A percentile compares a stretch with the other conserved stretches of the same genome.
Conservation (phyloP, 495 filamentous ascomycete species). For the Apodospora peruviana region DNA sequence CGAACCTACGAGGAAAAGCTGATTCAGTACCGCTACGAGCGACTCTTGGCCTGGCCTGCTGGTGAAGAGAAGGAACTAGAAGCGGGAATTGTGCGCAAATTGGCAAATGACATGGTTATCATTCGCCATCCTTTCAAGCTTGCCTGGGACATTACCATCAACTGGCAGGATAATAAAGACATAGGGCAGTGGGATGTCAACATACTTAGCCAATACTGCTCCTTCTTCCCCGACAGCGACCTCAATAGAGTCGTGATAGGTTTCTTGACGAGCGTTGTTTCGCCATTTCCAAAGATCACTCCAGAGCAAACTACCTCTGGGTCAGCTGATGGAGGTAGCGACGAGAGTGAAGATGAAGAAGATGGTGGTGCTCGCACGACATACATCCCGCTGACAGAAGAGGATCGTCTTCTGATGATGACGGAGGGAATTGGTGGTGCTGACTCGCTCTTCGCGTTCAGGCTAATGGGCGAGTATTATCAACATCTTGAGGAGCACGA, state of each 20-base stretch:
- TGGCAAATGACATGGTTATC: constrained; percentile 88
- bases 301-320: constrained; percentile 8
- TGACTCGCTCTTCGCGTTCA: constrained; percentile 76
- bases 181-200: constrained; percentile 67
- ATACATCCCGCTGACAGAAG: constrained; percentile 50
- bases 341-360: constrained; percentile 46
- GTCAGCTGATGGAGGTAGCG: constrained; percentile 23
- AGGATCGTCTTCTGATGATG: constrained; percentile 76
- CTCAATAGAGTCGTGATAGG: constrained; percentile 73
- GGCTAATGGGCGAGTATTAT: constrained; percentile 81
- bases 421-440: constrained; percentile 70
- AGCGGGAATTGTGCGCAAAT: constrained; percentile 60
- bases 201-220: constrained; percentile 70
- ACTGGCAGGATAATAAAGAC: constrained; percentile 78
- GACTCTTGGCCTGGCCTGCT: constrained; percentile 57
- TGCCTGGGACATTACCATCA: constrained; percentile 84
- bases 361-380: constrained; percentile 44
- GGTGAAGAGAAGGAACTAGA: constrained; percentile 60
- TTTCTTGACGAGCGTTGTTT: constrained; percentile 77
- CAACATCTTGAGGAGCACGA: constrained; percentile 82
- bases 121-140: constrained; percentile 87
- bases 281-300: constrained; percentile 61
- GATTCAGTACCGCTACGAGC: constrained; percentile 72
- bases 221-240: constrained; percentile 79
- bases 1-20: constrained; percentile 87